These are phyloP conservation scores for Hypoxylon intermedium DNA, from an alignment of 495 filamentous ascomycete genomes.

Conservation along the genomic window DNA sequence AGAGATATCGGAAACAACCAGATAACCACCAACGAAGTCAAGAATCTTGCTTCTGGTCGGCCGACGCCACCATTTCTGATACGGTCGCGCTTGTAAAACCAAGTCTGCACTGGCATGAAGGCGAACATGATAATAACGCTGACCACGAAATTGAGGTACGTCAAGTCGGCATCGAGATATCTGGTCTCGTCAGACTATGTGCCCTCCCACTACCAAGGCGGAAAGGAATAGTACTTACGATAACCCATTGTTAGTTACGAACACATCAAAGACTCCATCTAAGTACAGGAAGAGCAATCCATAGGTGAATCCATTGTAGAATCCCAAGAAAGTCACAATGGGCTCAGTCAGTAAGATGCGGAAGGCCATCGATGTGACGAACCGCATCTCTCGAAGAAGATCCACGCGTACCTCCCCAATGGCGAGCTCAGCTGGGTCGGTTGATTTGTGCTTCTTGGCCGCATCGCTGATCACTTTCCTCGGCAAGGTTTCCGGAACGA, in stretches of 20 bases:
- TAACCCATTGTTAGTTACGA: conserved; percentile 47
- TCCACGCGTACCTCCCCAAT: conserved; percentile 40
- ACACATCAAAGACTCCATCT: conserved; percentile 50
- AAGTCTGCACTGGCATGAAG: conserved; percentile 49
- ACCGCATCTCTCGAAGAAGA: conserved; percentile 44
- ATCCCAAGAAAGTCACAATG: conserved; percentile 45
- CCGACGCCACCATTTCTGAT: conserved; percentile 35
- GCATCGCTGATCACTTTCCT: conserved; percentile 43
- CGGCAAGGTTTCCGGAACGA: conserved; percentile 48
- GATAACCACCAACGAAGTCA: conserved; percentile 44
- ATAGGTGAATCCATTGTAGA: conserved; percentile 50
- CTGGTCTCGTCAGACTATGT: conserved; percentile 26
- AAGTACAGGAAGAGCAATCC: conserved; percentile 47
- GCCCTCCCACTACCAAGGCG: background rate
- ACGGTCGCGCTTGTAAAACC: conserved; percentile 46
- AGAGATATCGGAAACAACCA: conserved; percentile 50
- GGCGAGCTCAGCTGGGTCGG: conserved; percentile 30
- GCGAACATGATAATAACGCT: conserved; percentile 46
- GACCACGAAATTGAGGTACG: conserved; percentile 50
- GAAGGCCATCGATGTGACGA: conserved; percentile 49
- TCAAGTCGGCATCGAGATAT: conserved; percentile 46
- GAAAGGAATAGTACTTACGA: conserved; percentile 35
- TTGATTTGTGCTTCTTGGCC: conserved; percentile 28
- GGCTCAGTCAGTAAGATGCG: conserved; percentile 49
- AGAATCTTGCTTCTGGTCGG: conserved; percentile 50